Percentiles rank a stretch among this genome's conserved stretches.
Evolutionary conservation across 2,329 filamentous ascomycete genomes (phyloP).

Genomic region (Epichloe coenophiala): DNA sequence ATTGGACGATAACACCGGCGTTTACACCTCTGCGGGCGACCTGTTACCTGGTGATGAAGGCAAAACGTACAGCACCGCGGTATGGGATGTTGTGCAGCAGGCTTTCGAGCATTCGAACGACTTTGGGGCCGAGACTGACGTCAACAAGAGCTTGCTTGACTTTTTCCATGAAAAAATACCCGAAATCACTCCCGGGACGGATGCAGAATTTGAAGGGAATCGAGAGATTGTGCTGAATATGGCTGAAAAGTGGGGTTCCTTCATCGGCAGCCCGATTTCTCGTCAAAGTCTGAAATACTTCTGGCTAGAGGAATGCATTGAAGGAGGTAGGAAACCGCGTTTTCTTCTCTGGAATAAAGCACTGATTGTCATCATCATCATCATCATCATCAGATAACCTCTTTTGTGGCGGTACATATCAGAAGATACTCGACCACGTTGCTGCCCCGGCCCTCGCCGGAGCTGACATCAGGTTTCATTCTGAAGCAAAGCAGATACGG

Average conservation of each 20-base stretch:
- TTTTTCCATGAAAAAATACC: constrained; percentile 35
- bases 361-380: no score
- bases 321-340: constrained; percentile 38
- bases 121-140: constrained; percentile 32
- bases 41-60: constrained; percentile 33
- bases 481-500: constrained; percentile 31
- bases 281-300: constrained; percentile 62
- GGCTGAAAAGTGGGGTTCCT: constrained; percentile 56
- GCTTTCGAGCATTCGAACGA: constrained; percentile 55
- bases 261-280: constrained; percentile 50
- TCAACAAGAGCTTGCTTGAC: constrained; percentile 35
- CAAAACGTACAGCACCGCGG: constrained; percentile 33
- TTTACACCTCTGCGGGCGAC: constrained; percentile 43
- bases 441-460: constrained; percentile 40
- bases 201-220: constrained; percentile 24
- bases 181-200: constrained; percentile 32
- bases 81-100: constrained; percentile 56
- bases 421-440: constrained; percentile 43
- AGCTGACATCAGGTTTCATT: constrained; percentile 39
- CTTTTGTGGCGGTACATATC: constrained; percentile 46
- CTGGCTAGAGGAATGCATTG: constrained; percentile 66
- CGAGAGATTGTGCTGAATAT: constrained; percentile 34
- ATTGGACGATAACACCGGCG: constrained; percentile 38
- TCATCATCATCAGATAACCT: constrained; percentile 35
- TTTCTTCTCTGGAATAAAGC: no score